A percentile compares a stretch with the other conserved stretches of the same genome.
phyloP scores from a whole-genome alignment of 2,329 filamentous ascomycete genomes.

The Bipolaris victoriae region DNA sequence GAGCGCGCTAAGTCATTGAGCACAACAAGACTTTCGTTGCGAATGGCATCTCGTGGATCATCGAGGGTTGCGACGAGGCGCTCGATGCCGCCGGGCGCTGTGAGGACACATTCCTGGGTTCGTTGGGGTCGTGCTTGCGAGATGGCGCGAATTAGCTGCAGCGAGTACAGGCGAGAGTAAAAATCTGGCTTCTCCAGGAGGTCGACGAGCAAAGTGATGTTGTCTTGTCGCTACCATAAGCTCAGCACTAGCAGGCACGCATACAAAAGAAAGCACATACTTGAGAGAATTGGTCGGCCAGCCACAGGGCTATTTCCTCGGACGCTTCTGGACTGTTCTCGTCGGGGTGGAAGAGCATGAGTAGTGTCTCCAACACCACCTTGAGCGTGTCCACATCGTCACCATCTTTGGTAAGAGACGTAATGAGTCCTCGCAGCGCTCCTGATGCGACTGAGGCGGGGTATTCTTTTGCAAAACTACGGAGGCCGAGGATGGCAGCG shows the following conservation, averaged over 20 bases:
- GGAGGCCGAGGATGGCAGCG: slow-evolving; percentile 83
- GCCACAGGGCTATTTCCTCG: slow-evolving; percentile 93
- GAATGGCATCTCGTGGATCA: slow-evolving; percentile 82
- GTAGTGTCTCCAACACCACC: slow-evolving; percentile 88
- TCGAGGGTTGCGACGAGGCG: slow-evolving; percentile 83
- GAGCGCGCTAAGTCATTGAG: slow-evolving; percentile 86
- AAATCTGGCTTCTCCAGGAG: slow-evolving; percentile 88
- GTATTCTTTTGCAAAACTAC: slow-evolving; percentile 96
- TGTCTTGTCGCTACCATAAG: slow-evolving; percentile 79
- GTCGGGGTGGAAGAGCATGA: slow-evolving; percentile 85
- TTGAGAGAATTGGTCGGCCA: slow-evolving; percentile 97
- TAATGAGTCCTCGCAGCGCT: slow-evolving; percentile 86
- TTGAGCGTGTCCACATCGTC: slow-evolving; percentile 97
- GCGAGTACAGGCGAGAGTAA: slow-evolving; percentile 86
- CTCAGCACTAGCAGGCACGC: slow-evolving; percentile 54
- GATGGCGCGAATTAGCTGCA: slow-evolving; percentile 88
- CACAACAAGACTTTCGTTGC: slow-evolving; percentile 82
- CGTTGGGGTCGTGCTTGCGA: slow-evolving; percentile 84
- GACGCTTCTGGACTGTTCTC: slow-evolving; percentile 79
- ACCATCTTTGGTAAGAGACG: slow-evolving; percentile 81
- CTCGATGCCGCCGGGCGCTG: slow-evolving; percentile 85
- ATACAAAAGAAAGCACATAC: slow-evolving; percentile 51
- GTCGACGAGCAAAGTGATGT: slow-evolving; percentile 87
- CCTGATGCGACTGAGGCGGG: slow-evolving; percentile 95
- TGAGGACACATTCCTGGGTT: slow-evolving; percentile 92